Evolutionary conservation across 1,139 yeast species (phyloP), one percentile per base, ranked within the genome.

Genomic region (Kurtzmaniella quercitrusa): DNA sequence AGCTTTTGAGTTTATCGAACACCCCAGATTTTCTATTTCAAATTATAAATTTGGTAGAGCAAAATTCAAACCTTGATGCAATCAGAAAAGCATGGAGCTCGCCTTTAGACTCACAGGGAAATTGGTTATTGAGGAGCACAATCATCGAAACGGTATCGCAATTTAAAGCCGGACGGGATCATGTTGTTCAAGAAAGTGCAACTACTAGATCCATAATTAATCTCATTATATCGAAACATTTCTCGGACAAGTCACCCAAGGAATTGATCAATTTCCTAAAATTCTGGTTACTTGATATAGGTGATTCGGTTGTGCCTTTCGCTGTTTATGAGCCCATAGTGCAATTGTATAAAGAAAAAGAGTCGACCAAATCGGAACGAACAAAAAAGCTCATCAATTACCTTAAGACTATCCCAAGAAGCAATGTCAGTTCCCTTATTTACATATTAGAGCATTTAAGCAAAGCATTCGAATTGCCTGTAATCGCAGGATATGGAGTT

Each of bases 241-340:
- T 61, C 7, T 50, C 51, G 1, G 33, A 40, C 6, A 51, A 53
- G 39, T 38, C 42, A 2, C 23, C 46, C 2, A 40, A 37, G 3
- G 49, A 49, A 18, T 48, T 60, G 21, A 50, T 70, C 3, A 68
- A 65, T 43, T 72, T 70, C 44, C 39, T 68, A 21, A 67, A 67
- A 45, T 60, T 59, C 44, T 73, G 78, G 78, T 51, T 72, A 20
- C 57, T 73, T 23, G 77, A 73, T 46, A 61, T 68, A 12, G 61
- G 66, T 34, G 78, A 73, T 46, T 67, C 76, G 0, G 48, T 71
- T 26, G 66, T 73, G n/a, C 78, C 78, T 0, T 68, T 71, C 47
- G 61, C 69, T 50, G 61, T 66, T 2, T 69, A 60, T 49, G 77
- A 71, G 28, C 39, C 33, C 36, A 39, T 33, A 41, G 20, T 34